Base-by-base conservation (phyloP, 2,329 filamentous ascomycete species). In the Claviceps fusiformis region DNA sequence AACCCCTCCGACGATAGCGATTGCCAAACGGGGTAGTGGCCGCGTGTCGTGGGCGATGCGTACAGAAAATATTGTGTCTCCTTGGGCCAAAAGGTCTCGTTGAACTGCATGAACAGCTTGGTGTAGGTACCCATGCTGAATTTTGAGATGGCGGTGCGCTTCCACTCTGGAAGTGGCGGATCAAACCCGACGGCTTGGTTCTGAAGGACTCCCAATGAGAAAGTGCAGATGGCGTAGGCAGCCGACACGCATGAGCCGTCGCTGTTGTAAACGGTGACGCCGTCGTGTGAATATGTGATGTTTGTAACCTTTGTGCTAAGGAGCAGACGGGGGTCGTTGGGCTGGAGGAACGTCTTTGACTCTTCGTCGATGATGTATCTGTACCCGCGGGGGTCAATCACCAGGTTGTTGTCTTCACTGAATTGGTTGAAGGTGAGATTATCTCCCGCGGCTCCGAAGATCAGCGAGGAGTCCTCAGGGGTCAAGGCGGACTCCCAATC, bases 51-150 rank as follows among this genome's bases (percentile, higher is more conserved):
- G 3, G 71, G 66, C 29, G 74, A 73, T 0, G 74, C 73, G 54
- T 76, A 76, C 0, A 76, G 63, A 56, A 76, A 72, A 59, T 66
- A 76, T 59, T 76, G 66, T 0, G 64, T 70, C 17, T 72, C 67
- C 0, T 68, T 62, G 0, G 60, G 70, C 85, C 84, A 87, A 67
- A 87, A 88, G 0, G 80, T 78, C 54, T 82, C 71, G 57, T 82
- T 73, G 67, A 87, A 87, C 58, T 86, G 83, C 57, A 85, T 70
- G 68, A 87, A 87, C 58, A 87, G 79, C 64, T 88, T 88, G 53
- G 83, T 87, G 68, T 87, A 88, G 0, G 82, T 86, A 7, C 80
- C 84, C 79, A 87, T 86, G 58, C 74, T 71, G 64, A 86, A 86
- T 43, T 77, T 80, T 3, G 79, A 75, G 53, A 87, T 84, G 0